phyloP scores from a whole-genome alignment of 768 basidiomycete species.

The Mycena rosella region DNA sequence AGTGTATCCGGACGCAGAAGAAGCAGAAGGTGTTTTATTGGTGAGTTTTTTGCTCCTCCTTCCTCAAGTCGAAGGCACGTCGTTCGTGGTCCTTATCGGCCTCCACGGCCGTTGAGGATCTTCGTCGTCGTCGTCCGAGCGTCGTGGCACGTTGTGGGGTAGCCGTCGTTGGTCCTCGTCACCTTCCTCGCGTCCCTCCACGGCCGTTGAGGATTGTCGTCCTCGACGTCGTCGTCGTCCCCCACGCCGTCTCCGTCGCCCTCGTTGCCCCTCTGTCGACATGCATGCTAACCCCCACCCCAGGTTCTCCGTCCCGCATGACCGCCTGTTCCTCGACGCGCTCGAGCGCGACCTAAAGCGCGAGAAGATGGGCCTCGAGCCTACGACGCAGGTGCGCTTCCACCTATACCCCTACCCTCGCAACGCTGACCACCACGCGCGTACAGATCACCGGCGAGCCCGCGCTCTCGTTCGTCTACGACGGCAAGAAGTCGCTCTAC shows the following conservation, averaged over 20 bases:
- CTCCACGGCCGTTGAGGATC: too few species aligned
- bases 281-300: background rate
- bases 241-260: too few species aligned
- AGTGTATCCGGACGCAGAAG: slow-evolving; percentile 97
- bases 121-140: too few species aligned
- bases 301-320: slow-evolving; percentile 98
- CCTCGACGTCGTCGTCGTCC: too few species aligned
- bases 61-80: too few species aligned
- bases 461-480: slow-evolving; percentile 89
- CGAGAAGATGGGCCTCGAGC: slow-evolving; percentile 90
- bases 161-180: too few species aligned
- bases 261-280: too few species aligned
- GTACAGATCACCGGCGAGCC: slow-evolving; percentile 77
- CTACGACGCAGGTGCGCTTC: slow-evolving; percentile 71
- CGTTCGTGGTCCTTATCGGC: too few species aligned
- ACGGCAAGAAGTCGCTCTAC: slow-evolving; percentile 85
- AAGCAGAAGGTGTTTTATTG: slow-evolving; percentile 99
- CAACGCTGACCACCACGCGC: background rate
- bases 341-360: slow-evolving; percentile 96
- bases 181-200: too few species aligned
- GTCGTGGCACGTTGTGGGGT: too few species aligned
- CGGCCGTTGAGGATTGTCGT: too few species aligned
- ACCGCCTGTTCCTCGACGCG: slow-evolving; percentile 96
- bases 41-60: too few species aligned
- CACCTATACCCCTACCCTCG: background rate